These are phyloP conservation scores for Polysphondylium violaceum DNA, from an alignment of 78 protist species.

Conservation along the genomic window DNA sequence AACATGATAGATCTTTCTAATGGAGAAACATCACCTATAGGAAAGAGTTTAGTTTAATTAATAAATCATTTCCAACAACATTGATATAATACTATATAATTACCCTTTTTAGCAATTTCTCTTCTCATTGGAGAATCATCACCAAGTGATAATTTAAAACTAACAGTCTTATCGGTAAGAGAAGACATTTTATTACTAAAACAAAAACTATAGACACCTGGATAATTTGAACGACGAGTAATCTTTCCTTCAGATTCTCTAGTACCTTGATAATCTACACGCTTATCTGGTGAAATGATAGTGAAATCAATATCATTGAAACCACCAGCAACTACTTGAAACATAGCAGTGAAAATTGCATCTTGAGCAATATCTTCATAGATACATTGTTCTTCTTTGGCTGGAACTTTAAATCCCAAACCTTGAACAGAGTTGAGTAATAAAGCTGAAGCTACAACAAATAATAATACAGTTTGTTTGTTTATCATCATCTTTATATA, in stretches of 20 bases:
- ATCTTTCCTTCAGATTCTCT: constrained; percentile 85
- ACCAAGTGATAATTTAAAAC: constrained; percentile 78
- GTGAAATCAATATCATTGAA: constrained; percentile 91
- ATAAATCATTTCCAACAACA: not conserved
- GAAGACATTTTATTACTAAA: constrained; percentile 93
- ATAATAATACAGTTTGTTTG: not conserved
- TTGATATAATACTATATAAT: not conserved
- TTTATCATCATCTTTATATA: not conserved
- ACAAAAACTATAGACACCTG: constrained; percentile 92
- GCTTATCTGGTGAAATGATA: constrained; percentile 64
- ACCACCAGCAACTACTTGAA: constrained; percentile 91
- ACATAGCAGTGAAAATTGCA: constrained; percentile 65
- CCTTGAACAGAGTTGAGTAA: not conserved
- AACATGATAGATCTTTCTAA: constrained; percentile 51
- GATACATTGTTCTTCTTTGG: constrained; percentile 92
- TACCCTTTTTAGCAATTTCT: constrained; percentile 71
- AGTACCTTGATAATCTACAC: constrained; percentile 63
- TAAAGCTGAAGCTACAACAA: constrained; percentile 3
- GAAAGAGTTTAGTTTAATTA: not conserved
- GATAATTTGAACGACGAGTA: constrained; percentile 52
- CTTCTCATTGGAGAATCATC: constrained; percentile 34
- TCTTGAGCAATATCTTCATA: constrained; percentile 73
- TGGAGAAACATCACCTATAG: constrained; percentile 52
- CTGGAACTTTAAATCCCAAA: constrained; percentile 78
- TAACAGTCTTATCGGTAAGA: constrained; percentile 87